Evolutionary conservation across 179 eudicot species (phyloP), one percentile per base, ranked within the genome.

Genomic region (Silene vulgaris): DNA sequence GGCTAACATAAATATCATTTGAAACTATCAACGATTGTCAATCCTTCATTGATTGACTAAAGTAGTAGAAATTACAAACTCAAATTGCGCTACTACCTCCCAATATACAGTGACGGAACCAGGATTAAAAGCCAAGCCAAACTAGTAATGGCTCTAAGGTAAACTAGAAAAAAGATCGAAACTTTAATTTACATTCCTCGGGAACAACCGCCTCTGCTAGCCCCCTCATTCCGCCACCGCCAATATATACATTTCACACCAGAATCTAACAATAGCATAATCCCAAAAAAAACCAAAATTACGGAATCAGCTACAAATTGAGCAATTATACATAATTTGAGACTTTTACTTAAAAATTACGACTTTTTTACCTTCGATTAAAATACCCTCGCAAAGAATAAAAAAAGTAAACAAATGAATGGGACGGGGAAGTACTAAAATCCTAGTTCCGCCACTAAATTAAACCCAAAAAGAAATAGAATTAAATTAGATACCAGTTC

Each of bases 401-500:
- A 40, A 43, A 8, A 43, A 43, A 2, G 1, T 9, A 43, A 43
- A 43, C 50, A 43, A 43, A 43, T 43, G 50, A 43, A 1, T 1
- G 2, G 50, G 50, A 43, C 8, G 50, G 50, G 45, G 50, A 2
- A 43, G 12, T 43, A 43, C 12, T 43, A 43, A 43, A 9, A 43
- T 43, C 12, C 50, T 43, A 43, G 50, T 43, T 43, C 50, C 50
- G 50, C 50, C 8, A 43, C 50, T 43, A 43, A 43, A 4, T 30
- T 23, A 45, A 45, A 45, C 13, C 52, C 14, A 6, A n/a, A 56
- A 0, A 11, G 40, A 59, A 9, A 29, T 11, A 69, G 52, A 35
- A 62, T 56, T 56, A 0, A 17, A 37, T 59, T 48, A 5, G 14
- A 26, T 23, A 92, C 97, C 97, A 85, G 96, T 69, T 85, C 85